Conservation (phyloP, 2,329 filamentous ascomycete species). For the Epichloe gansuensis region DNA sequence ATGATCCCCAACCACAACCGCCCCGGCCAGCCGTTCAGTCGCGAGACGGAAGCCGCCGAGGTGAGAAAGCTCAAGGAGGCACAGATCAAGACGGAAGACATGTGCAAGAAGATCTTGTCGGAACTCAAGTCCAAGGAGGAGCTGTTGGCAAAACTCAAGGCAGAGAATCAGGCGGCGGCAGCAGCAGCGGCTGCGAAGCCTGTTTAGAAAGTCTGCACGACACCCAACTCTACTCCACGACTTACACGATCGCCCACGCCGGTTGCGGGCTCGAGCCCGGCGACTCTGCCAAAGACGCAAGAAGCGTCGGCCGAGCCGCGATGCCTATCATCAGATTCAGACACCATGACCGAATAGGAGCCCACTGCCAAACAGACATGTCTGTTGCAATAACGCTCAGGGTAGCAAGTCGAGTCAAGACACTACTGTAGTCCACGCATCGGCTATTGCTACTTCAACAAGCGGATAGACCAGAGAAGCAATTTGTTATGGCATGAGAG, state of each 20-base stretch:
- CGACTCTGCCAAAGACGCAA: neutral
- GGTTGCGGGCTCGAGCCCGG: neutral
- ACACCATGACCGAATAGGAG: too few species aligned
- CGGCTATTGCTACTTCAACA: too few species aligned
- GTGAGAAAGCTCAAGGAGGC: constrained; percentile 51
- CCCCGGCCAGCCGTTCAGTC: constrained; percentile 60
- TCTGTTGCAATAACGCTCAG: too few species aligned
- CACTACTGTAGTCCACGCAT: too few species aligned
- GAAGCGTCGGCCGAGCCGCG: neutral
- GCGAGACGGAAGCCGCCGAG: constrained; percentile 55
- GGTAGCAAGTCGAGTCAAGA: too few species aligned
- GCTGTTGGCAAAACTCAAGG: constrained; percentile 47
- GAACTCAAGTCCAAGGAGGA: constrained; percentile 55
- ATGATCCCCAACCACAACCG: constrained; percentile 59
- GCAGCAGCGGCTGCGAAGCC: constrained; percentile 18
- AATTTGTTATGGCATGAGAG: too few species aligned
- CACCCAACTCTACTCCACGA: neutral
- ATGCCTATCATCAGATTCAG: neutral
- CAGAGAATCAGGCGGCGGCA: constrained; percentile 41
- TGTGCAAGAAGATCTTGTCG: constrained; percentile 45
- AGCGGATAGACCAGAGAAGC: too few species aligned
- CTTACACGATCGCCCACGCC: neutral
- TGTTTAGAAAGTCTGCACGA: constrained; percentile 14
- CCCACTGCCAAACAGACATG: too few species aligned
- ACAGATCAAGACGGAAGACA: constrained; percentile 48